These are phyloP conservation scores for Yamadazyma diospyri DNA, from an alignment of 1,139 yeast species.

Conservation along the genomic window DNA sequence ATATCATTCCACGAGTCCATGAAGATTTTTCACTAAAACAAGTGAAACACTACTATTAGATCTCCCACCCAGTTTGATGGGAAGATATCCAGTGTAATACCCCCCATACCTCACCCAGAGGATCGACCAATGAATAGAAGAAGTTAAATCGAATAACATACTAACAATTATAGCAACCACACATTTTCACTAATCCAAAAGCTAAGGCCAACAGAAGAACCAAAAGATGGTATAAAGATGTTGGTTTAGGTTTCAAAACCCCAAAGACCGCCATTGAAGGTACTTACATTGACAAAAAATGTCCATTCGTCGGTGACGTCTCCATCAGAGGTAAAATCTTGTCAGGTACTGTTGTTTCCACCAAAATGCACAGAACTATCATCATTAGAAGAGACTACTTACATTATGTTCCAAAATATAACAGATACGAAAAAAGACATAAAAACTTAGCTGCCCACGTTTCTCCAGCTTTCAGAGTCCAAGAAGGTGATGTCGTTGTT, in stretches of 20 bases:
- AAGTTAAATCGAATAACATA: constrained; percentile 2
- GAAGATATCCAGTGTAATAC: not conserved
- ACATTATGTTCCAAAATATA: constrained; percentile 99
- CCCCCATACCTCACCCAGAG: too few relatives aligned
- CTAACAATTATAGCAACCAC: constrained; percentile 76
- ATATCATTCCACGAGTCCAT: too few relatives aligned
- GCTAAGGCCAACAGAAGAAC: constrained; percentile 97
- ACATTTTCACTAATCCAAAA: constrained; percentile 99
- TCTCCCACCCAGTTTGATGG: too few relatives aligned
- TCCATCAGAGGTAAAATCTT: constrained; percentile 99
- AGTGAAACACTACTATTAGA: too few relatives aligned
- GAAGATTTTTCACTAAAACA: too few relatives aligned
- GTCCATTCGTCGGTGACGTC: constrained; percentile 96
- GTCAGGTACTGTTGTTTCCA: constrained; percentile 98
- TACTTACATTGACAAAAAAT: constrained; percentile 99
- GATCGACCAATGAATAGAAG: too few relatives aligned
- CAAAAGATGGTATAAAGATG: constrained; percentile 99
- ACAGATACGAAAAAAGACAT: constrained; percentile 99
- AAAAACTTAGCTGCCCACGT: constrained; percentile 99
- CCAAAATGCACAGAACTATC: constrained; percentile 99
- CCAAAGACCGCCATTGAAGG: constrained; percentile 99
- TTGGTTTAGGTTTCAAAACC: constrained; percentile 99
- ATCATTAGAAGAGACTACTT: constrained; percentile 99
- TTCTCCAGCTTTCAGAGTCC: constrained; percentile 99
- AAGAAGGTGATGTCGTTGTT: constrained; percentile 98